A percentile compares a stretch with the other conserved stretches of the same genome.
These are phyloP conservation scores for Herpetomonas tarakana DNA, from an alignment of 208 protist genomes.

Conservation along the genomic window DNA sequence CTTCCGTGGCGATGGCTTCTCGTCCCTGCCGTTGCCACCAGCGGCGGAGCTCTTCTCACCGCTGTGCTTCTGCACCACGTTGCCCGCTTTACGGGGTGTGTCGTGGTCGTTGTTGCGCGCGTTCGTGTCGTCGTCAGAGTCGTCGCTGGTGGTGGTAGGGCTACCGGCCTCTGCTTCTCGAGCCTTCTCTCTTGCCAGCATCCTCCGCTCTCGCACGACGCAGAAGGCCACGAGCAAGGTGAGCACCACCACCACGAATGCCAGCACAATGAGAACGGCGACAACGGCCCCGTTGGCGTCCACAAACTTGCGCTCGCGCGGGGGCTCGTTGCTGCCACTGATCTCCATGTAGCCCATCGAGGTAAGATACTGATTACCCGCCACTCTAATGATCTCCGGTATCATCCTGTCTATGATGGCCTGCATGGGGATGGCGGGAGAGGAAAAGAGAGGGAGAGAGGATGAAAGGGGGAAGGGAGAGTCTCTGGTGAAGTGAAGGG, in stretches of 20 bases:
- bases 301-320: conserved; percentile 9
- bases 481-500: too few species aligned
- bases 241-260: conserved; percentile 13
- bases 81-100: too few species aligned
- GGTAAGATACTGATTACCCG: conserved; percentile 4
- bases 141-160: background rate
- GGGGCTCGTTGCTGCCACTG: conserved; percentile 13
- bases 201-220: conserved; percentile 14
- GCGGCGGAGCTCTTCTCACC: too few species aligned
- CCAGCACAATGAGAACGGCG: conserved; percentile 18
- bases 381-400: conserved; percentile 6
- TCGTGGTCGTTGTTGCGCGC: too few species aligned
- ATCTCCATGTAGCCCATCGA: conserved; percentile 8
- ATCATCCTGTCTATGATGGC: conserved; percentile 8
- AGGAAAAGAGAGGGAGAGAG: too few species aligned
- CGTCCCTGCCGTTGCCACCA: too few species aligned
- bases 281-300: conserved; percentile 17
- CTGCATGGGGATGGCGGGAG: background rate
- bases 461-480: too few species aligned
- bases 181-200: background rate
- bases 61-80: too few species aligned
- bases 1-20: too few species aligned
- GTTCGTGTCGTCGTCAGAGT: too few species aligned
- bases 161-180: too few species aligned
- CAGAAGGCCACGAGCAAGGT: conserved; percentile 13